A percentile compares a stretch with the other conserved stretches of the same genome.
These are phyloP conservation scores for Leccinum uliginosum DNA, from an alignment of 768 basidiomycete species.

Conservation along the genomic window DNA sequence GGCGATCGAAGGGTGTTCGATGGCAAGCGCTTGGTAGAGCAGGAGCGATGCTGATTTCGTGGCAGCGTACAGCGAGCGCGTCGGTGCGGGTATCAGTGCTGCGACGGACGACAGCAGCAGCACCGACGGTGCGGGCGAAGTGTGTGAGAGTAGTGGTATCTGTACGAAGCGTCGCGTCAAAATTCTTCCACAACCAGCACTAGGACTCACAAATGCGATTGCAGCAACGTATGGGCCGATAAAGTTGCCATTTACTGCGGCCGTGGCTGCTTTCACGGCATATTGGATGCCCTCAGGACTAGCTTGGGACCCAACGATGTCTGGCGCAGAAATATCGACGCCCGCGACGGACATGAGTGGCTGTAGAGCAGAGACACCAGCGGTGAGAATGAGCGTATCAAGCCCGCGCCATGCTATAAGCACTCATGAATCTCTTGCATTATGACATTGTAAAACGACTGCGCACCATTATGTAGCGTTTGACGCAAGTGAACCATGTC, in stretches of 20 bases:
- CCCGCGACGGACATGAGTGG: conserved; percentile 73
- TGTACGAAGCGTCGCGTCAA: conserved; percentile 26
- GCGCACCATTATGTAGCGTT: conserved; percentile 48
- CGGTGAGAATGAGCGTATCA: conserved; percentile 78
- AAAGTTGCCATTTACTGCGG: conserved; percentile 62
- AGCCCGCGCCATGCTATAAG: conserved; percentile 70
- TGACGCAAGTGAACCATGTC: conserved; percentile 64
- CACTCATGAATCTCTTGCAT: background rate
- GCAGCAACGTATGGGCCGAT: conserved; percentile 67
- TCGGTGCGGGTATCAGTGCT: conserved; percentile 79
- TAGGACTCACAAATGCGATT: conserved; percentile 58
- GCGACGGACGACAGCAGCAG: conserved; percentile 78
- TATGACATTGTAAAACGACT: background rate
- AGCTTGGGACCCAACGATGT: conserved; percentile 35
- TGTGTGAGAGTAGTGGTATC: conserved; percentile 70
- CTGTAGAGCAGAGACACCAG: conserved; percentile 79
- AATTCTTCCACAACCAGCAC: background rate
- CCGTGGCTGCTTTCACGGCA: conserved; percentile 51
- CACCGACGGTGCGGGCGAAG: conserved; percentile 66
- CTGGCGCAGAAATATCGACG: conserved; percentile 32
- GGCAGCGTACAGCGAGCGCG: conserved; percentile 77
- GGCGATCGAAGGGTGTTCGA: conserved; percentile 67
- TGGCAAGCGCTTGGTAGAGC: conserved; percentile 74
- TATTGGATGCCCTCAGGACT: conserved; percentile 53
- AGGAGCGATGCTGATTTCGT: conserved; percentile 78